Percentiles rank a stretch among this genome's conserved stretches.
Evolutionary conservation across 1,284 basidiomycete genomes (phyloP).

Genomic region (Somion occarium): DNA sequence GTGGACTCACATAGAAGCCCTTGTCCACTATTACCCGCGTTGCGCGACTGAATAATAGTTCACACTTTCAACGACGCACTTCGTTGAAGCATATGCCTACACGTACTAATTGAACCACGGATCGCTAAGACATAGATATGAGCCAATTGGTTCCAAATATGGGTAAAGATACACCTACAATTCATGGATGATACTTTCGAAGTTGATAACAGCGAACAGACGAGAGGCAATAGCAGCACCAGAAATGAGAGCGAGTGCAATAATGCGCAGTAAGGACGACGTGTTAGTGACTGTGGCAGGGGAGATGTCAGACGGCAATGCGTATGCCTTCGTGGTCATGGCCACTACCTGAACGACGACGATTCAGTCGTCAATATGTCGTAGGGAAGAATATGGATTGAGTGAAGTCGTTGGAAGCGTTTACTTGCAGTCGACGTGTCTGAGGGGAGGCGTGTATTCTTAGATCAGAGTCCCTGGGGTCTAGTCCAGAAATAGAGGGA

Average conservation of each 20-base stretch:
- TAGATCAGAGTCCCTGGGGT: not conserved
- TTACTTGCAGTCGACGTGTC: not conserved
- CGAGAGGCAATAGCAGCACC: constrained; percentile 93
- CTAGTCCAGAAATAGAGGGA: not conserved
- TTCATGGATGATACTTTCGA: constrained; percentile 99
- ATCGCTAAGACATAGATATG: constrained; percentile 57
- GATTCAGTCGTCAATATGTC: not conserved
- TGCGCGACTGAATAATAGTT: constrained; percentile 61
- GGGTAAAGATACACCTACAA: constrained; percentile 69
- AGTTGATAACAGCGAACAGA: constrained; percentile 96
- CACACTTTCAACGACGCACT: constrained; percentile 4
- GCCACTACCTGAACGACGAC: constrained; percentile 2
- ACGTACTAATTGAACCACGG: constrained; percentile 97
- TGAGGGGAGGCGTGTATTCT: not conserved
- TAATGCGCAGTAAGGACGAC: constrained; percentile 79
- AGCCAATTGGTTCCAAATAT: not conserved
- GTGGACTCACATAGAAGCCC: constrained; percentile 84
- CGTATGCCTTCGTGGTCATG: constrained; percentile 48
- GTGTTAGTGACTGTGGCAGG: constrained; percentile 75
- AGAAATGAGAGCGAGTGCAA: constrained; percentile 84
- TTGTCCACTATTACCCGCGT: constrained; percentile 84
- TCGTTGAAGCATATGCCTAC: not conserved
- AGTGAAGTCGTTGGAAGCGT: not conserved
- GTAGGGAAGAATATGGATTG: not conserved
- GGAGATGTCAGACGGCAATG: constrained; percentile 65